phyloP scores from a whole-genome alignment of 2,329 filamentous ascomycete genomes.

The Pseudopyricularia cyperi region DNA sequence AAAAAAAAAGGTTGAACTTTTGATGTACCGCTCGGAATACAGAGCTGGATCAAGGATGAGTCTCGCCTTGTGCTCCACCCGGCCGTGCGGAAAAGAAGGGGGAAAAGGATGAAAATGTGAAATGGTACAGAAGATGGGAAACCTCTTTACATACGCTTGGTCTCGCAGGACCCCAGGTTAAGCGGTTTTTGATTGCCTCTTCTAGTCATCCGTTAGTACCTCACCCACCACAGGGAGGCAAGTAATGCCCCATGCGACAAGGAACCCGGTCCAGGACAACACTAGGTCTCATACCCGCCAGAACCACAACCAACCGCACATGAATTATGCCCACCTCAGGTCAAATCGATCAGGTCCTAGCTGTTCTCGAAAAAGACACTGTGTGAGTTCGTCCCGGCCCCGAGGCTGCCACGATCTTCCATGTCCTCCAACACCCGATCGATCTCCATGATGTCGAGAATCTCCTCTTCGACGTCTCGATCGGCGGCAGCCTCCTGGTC shows the following conservation, averaged over 20 bases:
- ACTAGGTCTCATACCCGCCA: too few relatives aligned
- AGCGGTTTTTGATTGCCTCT: background rate
- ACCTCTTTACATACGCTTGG: background rate
- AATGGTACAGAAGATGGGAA: background rate
- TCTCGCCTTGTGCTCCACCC: conserved; percentile 69
- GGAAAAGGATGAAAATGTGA: conserved; percentile 1
- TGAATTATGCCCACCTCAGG: background rate
- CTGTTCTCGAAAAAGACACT: conserved; percentile 12
- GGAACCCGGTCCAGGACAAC: too few relatives aligned
- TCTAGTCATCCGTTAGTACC: background rate
- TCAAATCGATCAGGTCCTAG: conserved; percentile 4
- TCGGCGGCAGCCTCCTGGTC: conserved; percentile 31
- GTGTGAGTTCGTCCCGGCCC: conserved; percentile 25
- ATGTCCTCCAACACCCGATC: conserved; percentile 45
- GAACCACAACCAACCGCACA: too few relatives aligned
- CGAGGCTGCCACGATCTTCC: conserved; percentile 33
- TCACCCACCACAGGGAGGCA: too few relatives aligned
- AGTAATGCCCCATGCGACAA: too few relatives aligned
- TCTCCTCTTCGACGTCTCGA: conserved; percentile 43
- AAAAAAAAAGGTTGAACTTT: conserved; percentile 14
- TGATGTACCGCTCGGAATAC: conserved; percentile 63
- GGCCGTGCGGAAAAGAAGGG: conserved; percentile 44
- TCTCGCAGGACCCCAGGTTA: background rate
- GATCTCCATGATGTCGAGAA: conserved; percentile 54
- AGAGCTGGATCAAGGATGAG: conserved; percentile 57